A percentile compares a stretch with the other conserved stretches of the same genome.
phyloP scores from a whole-genome alignment of 306 rosid genomes.

The Fragaria ananassa region DNA sequence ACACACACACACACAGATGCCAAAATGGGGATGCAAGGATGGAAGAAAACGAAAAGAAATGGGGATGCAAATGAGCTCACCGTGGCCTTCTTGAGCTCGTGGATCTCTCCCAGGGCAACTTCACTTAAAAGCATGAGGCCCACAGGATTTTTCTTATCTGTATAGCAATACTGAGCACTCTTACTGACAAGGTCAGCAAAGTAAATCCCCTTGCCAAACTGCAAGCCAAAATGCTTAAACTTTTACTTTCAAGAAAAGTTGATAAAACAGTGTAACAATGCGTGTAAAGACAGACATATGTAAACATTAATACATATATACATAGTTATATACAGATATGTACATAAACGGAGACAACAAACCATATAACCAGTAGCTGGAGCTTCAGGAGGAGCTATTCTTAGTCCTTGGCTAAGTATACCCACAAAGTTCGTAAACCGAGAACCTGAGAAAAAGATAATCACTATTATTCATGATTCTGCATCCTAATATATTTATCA shows the following conservation, averaged over 20 bases:
- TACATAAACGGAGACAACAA: constrained; percentile 10
- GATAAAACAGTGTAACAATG: not conserved
- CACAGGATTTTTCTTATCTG: constrained; percentile 83
- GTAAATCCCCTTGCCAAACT: constrained; percentile 97
- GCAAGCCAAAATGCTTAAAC: constrained; percentile 34
- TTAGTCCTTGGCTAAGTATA: constrained; percentile 90
- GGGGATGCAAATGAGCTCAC: constrained; percentile 35
- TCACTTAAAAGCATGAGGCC: constrained; percentile 92
- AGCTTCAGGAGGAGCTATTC: constrained; percentile 99
- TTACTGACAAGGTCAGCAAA: constrained; percentile 94
- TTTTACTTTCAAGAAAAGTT: constrained; percentile 11
- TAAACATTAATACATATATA: not conserved
- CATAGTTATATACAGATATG: not conserved
- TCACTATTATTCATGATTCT: constrained; percentile 17
- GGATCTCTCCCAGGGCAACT: constrained; percentile 84
- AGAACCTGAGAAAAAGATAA: constrained; percentile 53
- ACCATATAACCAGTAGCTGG: constrained; percentile 99
- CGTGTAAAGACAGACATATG: too few relatives aligned
- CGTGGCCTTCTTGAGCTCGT: constrained; percentile 82
- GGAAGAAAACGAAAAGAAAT: not conserved
- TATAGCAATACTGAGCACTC: constrained; percentile 97
- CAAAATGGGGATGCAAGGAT: not conserved
- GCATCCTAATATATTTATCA: not conserved
- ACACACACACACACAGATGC: not conserved
- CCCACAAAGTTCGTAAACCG: constrained; percentile 92